A percentile compares a stretch with the other conserved stretches of the same genome.
Evolutionary conservation across 2,329 filamentous ascomycete species (phyloP).

Genomic region (Fusarium sp.): DNA sequence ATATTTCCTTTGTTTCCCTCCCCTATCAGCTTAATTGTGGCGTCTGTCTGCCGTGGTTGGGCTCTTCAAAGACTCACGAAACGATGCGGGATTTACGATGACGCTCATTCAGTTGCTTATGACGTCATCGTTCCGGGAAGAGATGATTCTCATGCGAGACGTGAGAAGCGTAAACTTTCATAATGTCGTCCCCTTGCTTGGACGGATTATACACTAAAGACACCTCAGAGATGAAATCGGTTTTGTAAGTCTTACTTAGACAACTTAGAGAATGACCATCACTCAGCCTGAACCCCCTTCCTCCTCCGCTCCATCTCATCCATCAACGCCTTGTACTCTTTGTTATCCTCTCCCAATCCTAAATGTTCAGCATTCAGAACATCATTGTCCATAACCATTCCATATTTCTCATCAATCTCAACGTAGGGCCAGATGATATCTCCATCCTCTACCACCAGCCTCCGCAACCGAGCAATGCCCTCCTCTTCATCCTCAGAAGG

Average conservation of each 20-base stretch:
- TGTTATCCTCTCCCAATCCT: not conserved
- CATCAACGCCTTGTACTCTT: not conserved
- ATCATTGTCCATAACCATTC: not conserved
- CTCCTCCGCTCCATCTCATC: not conserved
- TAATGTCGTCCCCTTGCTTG: not conserved
- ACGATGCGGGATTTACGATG: not conserved
- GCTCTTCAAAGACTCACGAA: not conserved
- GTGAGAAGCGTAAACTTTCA: not conserved
- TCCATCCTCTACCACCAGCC: not conserved
- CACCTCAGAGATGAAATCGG: no score
- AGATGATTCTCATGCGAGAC: not conserved
- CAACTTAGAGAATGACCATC: not conserved
- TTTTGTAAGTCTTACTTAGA: not conserved
- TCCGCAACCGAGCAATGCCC: not conserved
- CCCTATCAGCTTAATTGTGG: not conserved
- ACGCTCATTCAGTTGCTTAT: not conserved
- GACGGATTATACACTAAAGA: not conserved
- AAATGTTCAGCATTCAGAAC: not conserved
- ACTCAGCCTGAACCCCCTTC: not conserved
- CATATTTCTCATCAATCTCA: not conserved
- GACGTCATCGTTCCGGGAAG: not conserved
- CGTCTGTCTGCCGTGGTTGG: not conserved
- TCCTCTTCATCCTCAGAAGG: not conserved
- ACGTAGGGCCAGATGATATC: conserved; percentile 14
- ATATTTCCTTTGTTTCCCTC: not conserved